phyloP scores from a whole-genome alignment of 441 rosid species.

The Cnidoscolus chayamansa region DNA sequence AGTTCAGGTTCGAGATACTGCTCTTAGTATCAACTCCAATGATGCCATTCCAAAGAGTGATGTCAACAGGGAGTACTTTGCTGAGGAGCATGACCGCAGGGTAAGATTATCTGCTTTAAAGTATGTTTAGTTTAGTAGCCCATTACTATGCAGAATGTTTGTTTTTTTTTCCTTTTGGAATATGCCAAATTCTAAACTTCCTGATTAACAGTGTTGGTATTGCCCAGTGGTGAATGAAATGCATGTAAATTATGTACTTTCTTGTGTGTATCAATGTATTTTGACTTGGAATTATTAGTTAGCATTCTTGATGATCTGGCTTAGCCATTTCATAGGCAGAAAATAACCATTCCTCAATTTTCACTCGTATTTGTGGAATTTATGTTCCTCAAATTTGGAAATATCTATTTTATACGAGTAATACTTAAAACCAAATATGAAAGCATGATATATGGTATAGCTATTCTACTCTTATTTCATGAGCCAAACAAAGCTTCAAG shows the following conservation, averaged over 20 bases:
- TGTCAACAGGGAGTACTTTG: constrained; percentile 89
- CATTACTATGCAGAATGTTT: neutral
- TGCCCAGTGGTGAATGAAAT: neutral
- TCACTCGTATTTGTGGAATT: too few relatives aligned
- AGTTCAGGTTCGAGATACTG: constrained; percentile 93
- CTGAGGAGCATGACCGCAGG: constrained; percentile 93
- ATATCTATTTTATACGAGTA: too few relatives aligned
- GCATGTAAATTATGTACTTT: neutral
- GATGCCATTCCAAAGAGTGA: constrained; percentile 95
- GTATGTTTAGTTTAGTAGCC: neutral
- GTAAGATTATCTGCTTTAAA: constrained; percentile 35
- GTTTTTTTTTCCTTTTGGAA: neutral
- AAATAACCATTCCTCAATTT: too few relatives aligned
- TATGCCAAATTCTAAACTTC: neutral
- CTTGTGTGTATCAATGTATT: neutral
- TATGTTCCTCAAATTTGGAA: too few relatives aligned
- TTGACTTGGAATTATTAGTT: neutral
- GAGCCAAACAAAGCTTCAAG: too few relatives aligned
- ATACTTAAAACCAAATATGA: too few relatives aligned
- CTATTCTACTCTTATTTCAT: too few relatives aligned
- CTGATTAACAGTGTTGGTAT: neutral
- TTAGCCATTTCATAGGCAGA: too few relatives aligned
- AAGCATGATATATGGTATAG: too few relatives aligned
- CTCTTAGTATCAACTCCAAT: constrained; percentile 74
- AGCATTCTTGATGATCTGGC: neutral